Conservation (phyloP, 2,329 filamentous ascomycete genomes). For the Fusarium haematococcum region DNA sequence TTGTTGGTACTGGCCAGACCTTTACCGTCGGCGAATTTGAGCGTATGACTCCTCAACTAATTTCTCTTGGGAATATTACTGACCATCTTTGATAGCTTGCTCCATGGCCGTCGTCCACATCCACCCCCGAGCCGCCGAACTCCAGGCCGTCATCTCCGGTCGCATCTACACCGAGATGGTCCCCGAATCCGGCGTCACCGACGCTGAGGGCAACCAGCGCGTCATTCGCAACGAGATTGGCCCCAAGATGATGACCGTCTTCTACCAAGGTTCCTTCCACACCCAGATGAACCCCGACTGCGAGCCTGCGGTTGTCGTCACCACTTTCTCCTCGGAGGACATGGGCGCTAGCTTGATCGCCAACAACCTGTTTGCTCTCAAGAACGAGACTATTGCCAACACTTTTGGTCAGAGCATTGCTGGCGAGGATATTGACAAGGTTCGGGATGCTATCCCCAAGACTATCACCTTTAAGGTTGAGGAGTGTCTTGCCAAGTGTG, state of each 20-base stretch:
- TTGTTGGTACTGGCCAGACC: slow-evolving; percentile 62
- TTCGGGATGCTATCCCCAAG: slow-evolving; percentile 54
- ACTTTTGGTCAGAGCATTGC: slow-evolving; percentile 59
- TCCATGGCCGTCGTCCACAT: slow-evolving; percentile 68
- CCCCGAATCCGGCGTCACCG: slow-evolving; percentile 60
- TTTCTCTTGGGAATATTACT: neutral
- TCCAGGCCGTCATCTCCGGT: slow-evolving; percentile 63
- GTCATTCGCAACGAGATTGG: slow-evolving; percentile 56
- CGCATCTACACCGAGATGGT: slow-evolving; percentile 62
- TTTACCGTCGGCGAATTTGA: slow-evolving; percentile 63
- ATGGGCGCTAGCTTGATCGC: slow-evolving; percentile 61
- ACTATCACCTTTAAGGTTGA: slow-evolving; percentile 64
- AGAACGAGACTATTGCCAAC: slow-evolving; percentile 57
- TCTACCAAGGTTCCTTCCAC: slow-evolving; percentile 66
- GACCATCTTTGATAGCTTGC: slow-evolving; percentile 51
- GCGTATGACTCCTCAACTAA: slow-evolving; percentile 43
- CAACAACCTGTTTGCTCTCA: slow-evolving; percentile 61
- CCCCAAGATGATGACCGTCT: slow-evolving; percentile 61
- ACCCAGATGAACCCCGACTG: slow-evolving; percentile 68
- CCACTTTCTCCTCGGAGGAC: slow-evolving; percentile 63
- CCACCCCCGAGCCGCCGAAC: slow-evolving; percentile 65
- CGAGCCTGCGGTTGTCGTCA: slow-evolving; percentile 60
- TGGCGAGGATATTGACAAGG: slow-evolving; percentile 59
- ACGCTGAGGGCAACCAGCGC: slow-evolving; percentile 50
- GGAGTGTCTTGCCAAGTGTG: slow-evolving; percentile 56